Evolutionary conservation across 768 basidiomycete genomes (phyloP).

Genomic region (Boletus subparvulus): DNA sequence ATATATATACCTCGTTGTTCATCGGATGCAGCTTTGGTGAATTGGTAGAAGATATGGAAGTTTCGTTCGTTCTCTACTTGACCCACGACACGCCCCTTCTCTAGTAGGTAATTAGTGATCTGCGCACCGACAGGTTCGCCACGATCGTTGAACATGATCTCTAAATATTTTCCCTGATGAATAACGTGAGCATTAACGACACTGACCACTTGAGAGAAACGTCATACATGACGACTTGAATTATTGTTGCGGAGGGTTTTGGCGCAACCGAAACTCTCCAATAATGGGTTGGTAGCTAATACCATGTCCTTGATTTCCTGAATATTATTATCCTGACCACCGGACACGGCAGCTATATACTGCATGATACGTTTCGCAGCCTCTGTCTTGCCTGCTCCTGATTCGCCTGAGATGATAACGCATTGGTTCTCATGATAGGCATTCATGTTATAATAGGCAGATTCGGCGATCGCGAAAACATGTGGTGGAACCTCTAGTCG

Average conservation of each 20-base stretch:
- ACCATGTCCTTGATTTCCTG: constrained; percentile 99
- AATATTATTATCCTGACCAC: constrained; percentile 84
- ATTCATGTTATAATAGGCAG: constrained; percentile 98
- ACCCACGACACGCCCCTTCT: constrained; percentile 95
- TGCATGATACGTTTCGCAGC: constrained; percentile 99
- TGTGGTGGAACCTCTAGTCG: constrained; percentile 97
- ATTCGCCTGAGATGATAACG: constrained; percentile 99
- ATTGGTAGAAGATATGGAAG: constrained; percentile 99
- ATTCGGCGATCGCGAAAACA: constrained; percentile 96
- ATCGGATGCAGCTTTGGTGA: constrained; percentile 90
- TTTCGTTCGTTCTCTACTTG: constrained; percentile 96
- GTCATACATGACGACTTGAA: constrained; percentile 91
- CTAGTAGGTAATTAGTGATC: constrained; percentile 96
- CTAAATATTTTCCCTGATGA: constrained; percentile 91
- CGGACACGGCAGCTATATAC: constrained; percentile 96
- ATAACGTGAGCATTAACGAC: constrained; percentile 13
- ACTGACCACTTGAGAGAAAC: not conserved
- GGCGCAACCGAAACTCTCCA: constrained; percentile 98
- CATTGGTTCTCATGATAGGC: constrained; percentile 99
- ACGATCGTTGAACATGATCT: constrained; percentile 95
- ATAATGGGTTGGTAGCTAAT: constrained; percentile 91
- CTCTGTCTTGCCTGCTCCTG: constrained; percentile 98
- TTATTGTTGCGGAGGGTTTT: constrained; percentile 99
- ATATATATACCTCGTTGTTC: constrained; percentile 75
- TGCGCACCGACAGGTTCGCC: constrained; percentile 97